Evolutionary conservation across 2,329 filamentous ascomycete genomes (phyloP).

Genomic region (Plectosphaerella cucumerina): DNA sequence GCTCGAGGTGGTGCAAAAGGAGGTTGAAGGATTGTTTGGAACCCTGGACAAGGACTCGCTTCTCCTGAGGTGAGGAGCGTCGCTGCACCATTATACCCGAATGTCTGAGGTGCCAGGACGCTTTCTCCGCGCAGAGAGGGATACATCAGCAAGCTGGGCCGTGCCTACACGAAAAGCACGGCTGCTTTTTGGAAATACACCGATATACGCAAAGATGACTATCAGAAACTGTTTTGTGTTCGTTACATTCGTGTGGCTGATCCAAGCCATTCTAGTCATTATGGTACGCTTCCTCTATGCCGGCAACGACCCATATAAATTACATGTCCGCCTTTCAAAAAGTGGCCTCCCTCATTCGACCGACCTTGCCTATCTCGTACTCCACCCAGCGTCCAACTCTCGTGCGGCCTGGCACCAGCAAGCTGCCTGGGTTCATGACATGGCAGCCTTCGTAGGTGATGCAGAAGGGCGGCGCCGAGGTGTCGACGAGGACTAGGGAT

Average conservation of each 20-base stretch:
- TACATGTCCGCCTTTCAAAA: constrained; percentile 33
- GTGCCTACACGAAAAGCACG: too few relatives aligned
- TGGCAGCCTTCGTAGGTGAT: constrained; percentile 93
- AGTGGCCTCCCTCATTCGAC: constrained; percentile 58
- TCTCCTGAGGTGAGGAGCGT: constrained; percentile 43
- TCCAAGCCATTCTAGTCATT: too few relatives aligned
- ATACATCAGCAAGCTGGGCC: too few relatives aligned
- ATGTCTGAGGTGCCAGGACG: not conserved
- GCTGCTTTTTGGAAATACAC: too few relatives aligned
- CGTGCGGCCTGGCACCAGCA: constrained; percentile 66
- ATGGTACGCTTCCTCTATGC: too few relatives aligned
- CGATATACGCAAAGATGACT: too few relatives aligned
- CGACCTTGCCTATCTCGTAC: constrained; percentile 67
- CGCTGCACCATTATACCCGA: not conserved
- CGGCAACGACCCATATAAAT: not conserved
- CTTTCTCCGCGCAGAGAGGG: too few relatives aligned
- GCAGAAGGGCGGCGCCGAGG: constrained; percentile 76
- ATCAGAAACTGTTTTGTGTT: too few relatives aligned
- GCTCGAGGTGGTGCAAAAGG: constrained; percentile 53
- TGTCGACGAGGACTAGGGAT: constrained; percentile 76
- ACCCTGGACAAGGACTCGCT: constrained; percentile 57
- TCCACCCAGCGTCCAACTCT: constrained; percentile 80
- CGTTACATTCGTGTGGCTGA: too few relatives aligned
- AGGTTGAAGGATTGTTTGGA: constrained; percentile 61
- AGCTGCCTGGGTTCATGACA: constrained; percentile 84